Base-by-base conservation (phyloP, 257 asterid species). In the Nicotiana benthamiana region DNA sequence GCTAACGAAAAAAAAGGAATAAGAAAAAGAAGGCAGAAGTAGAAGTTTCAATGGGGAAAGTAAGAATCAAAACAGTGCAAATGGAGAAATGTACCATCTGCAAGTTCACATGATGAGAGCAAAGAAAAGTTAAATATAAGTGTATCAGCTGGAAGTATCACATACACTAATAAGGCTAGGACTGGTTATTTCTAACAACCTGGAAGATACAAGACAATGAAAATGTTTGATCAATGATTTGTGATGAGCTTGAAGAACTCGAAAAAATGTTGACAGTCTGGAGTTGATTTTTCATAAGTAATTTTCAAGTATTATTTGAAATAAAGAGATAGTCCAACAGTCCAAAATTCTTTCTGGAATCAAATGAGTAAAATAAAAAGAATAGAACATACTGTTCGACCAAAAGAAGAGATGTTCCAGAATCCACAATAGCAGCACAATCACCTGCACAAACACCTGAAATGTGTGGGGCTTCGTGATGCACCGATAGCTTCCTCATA, bases 401-500 rank as follows among this genome's bases (percentile, higher is more conserved):
- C 98, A 77, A 93, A 52, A 94, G 93, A 87, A 95, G 87, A 80
- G 99, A 91, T 80, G 99, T 95, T 78, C 99, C 99, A 54, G 99
- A 90, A 88, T 95, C 99, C 86, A 93, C 97, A 83, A 95, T 95
- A 82, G 99, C 98, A 86, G 91, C 86, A 89, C 99, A 95, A 75
- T 97, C 99, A 26, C 86, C 92, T 70, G 86, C 90, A 68, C 99
- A 93, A 76, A 87, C 87, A 81, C 97, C 98, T 95, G 90, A 62
- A 72, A 75, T 86, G 87, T 52, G 90, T 80, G 65, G 99, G 97
- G 80, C 97, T 91, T 74, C 83, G 98, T 76, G 90, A 72, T 65
- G 91, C 87, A 86, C 92, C 87, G 83, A 90, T 90, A 84, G 87
- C 94, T 78, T 94, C 98, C 88, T 92, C 98, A 32, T 90, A 96